These are phyloP conservation scores for Leccinum truebloodii DNA, from an alignment of 768 basidiomycete genomes.

Conservation along the genomic window DNA sequence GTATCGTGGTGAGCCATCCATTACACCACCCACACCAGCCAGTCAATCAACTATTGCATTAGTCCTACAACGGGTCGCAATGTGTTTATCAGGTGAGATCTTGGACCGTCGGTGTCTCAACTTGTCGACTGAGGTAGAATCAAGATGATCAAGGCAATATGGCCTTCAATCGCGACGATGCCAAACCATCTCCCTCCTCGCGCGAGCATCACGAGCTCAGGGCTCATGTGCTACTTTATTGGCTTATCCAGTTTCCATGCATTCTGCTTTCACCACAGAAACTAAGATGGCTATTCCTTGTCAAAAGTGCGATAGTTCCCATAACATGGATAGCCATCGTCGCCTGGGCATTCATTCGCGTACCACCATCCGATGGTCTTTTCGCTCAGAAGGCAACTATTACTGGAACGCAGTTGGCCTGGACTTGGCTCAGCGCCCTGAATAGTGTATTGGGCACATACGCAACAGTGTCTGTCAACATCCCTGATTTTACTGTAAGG, in stretches of 20 bases:
- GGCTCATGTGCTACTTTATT: slow-evolving; percentile 75
- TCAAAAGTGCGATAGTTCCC: slow-evolving; percentile 67
- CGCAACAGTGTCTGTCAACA: slow-evolving; percentile 73
- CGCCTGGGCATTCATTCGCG: slow-evolving; percentile 75
- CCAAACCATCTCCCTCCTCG: slow-evolving; percentile 61
- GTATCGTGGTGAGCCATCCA: slow-evolving; percentile 52
- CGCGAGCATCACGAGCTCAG: slow-evolving; percentile 65
- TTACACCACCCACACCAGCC: neutral
- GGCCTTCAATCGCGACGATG: slow-evolving; percentile 68
- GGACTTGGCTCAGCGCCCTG: slow-evolving; percentile 77
- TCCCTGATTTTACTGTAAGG: slow-evolving; percentile 76
- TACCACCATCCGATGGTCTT: slow-evolving; percentile 61
- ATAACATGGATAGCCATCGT: slow-evolving; percentile 68
- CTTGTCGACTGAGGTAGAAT: neutral
- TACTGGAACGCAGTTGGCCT: slow-evolving; percentile 56
- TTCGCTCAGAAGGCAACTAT: slow-evolving; percentile 52
- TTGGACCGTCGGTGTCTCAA: neutral
- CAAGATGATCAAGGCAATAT: slow-evolving; percentile 77
- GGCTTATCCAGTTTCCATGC: slow-evolving; percentile 75
- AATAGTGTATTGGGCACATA: slow-evolving; percentile 79
- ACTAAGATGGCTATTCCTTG: slow-evolving; percentile 75
- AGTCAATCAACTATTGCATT: neutral
- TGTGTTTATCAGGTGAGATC: slow-evolving; percentile 60
- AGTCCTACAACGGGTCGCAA: slow-evolving; percentile 66
- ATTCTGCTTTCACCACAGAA: slow-evolving; percentile 76